phyloP scores from a whole-genome alignment of 805 yeast species.

The Starmerella ratchasimensis region DNA sequence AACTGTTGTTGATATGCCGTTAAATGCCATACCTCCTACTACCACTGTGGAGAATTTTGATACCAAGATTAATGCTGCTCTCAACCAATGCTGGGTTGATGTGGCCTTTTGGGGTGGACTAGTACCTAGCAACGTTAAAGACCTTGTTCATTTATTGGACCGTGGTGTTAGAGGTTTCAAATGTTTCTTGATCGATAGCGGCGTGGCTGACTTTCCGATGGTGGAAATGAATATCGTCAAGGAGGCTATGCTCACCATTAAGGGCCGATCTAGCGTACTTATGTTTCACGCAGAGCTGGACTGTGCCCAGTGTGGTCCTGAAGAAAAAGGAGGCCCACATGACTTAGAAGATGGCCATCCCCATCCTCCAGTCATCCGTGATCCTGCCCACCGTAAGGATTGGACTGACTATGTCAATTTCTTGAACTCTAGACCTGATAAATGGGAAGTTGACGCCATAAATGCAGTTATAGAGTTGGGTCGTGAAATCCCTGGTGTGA shows the following conservation, averaged over 20 bases:
- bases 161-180: constrained; percentile 92
- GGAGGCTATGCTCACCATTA: constrained; percentile 48
- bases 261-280: constrained; percentile 51
- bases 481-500: constrained; percentile 26
- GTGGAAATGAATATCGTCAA: constrained; percentile 50
- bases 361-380: constrained; percentile 9
- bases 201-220: constrained; percentile 89
- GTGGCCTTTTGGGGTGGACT: constrained; percentile 96
- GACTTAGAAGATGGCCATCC: neutral
- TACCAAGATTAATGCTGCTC: constrained; percentile 62
- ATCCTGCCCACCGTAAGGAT: neutral
- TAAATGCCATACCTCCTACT: constrained; percentile 92
- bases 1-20: constrained; percentile 90
- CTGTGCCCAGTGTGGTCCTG: constrained; percentile 7
- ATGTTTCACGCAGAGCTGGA: constrained; percentile 95
- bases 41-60: constrained; percentile 69
- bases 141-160: constrained; percentile 58
- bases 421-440: constrained; percentile 79
- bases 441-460: constrained; percentile 75
- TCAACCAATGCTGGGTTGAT: constrained; percentile 78
- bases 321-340: neutral
- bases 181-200: constrained; percentile 82
- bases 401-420: constrained; percentile 50
- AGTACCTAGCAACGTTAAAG: constrained; percentile 60
- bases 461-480: constrained; percentile 54